Conservation (phyloP, 805 yeast species). For the Yarrowia sp. region DNA sequence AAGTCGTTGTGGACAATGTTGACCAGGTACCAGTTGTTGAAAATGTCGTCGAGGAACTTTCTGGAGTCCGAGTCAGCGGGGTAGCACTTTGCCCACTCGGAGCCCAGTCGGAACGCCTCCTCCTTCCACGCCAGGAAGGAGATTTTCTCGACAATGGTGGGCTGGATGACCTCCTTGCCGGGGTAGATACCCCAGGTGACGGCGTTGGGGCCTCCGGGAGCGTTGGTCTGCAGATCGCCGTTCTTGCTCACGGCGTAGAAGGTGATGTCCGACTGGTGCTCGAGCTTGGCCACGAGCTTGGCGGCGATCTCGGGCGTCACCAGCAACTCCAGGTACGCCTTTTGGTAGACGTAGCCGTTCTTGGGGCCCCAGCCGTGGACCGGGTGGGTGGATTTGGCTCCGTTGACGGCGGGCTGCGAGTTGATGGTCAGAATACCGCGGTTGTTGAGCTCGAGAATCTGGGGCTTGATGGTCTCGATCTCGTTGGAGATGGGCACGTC, state of each 20-base stretch:
- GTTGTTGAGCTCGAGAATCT: slow-evolving; percentile 68
- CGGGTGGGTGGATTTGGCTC: slow-evolving; percentile 71
- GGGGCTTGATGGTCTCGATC: slow-evolving; percentile 64
- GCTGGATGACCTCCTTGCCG: slow-evolving; percentile 91
- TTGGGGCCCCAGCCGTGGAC: slow-evolving; percentile 95
- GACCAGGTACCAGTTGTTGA: slow-evolving; percentile 72
- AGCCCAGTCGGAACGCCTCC: slow-evolving; percentile 82
- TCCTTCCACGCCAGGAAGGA: slow-evolving; percentile 98
- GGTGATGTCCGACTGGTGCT: slow-evolving; percentile 59
- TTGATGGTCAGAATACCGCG: slow-evolving; percentile 81
- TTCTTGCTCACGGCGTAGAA: slow-evolving; percentile 75
- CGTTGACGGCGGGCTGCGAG: slow-evolving; percentile 93
- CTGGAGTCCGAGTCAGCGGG: slow-evolving; percentile 49
- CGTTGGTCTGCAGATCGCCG: slow-evolving; percentile 68
- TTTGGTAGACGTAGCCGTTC: slow-evolving; percentile 92
- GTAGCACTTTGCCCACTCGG: slow-evolving; percentile 69
- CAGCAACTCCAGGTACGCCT: slow-evolving; percentile 88
- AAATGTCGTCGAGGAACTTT: slow-evolving; percentile 56
- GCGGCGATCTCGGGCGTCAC: slow-evolving; percentile 64
- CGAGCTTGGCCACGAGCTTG: slow-evolving; percentile 58
- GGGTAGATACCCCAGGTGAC: slow-evolving; percentile 99
- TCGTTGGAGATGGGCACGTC: slow-evolving; percentile 88
- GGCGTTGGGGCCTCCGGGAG: slow-evolving; percentile 84
- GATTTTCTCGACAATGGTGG: slow-evolving; percentile 90
- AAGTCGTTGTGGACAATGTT: slow-evolving; percentile 91